These are phyloP conservation scores for Mycosarcoma mackinlayi DNA, from an alignment of 1,284 basidiomycete genomes.

Conservation along the genomic window DNA sequence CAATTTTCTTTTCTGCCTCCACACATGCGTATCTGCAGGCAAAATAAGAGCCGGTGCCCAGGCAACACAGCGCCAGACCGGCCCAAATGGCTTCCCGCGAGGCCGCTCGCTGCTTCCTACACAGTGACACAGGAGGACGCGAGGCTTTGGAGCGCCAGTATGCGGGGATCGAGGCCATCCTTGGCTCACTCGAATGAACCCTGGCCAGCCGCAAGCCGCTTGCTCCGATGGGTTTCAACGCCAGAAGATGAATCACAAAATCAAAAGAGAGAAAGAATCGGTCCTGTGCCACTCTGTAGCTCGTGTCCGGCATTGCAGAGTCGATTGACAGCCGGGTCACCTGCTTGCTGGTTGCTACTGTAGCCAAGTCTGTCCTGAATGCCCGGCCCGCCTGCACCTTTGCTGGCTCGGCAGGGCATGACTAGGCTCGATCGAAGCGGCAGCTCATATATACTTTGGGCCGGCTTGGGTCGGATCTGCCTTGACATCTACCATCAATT, in stretches of 20 bases:
- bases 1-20: slow-evolving; percentile 1
- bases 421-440: background rate
- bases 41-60: slow-evolving; percentile 6
- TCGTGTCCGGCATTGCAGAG: slow-evolving; percentile 16
- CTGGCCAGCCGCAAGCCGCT: slow-evolving; percentile 17
- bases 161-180: slow-evolving; percentile 38
- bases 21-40: slow-evolving; percentile 4
- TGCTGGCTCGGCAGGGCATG: background rate
- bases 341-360: too few relatives aligned
- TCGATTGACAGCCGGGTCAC: slow-evolving; percentile 7
- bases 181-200: background rate
- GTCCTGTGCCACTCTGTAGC: slow-evolving; percentile 10
- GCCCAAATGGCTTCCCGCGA: slow-evolving; percentile 3
- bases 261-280: background rate
- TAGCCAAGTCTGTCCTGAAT: too few relatives aligned
- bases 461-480: background rate
- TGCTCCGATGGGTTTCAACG: slow-evolving; percentile 43
- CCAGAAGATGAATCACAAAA: background rate
- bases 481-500: background rate
- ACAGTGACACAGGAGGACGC: too few relatives aligned
- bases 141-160: too few relatives aligned
- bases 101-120: slow-evolving; percentile 11
- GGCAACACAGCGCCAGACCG: slow-evolving; percentile 31
- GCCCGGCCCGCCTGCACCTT: slow-evolving; percentile 2
- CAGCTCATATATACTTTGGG: slow-evolving; percentile 11